These are phyloP conservation scores for Chenopodium quinoa DNA, from an alignment of 148 eudicot species.

Conservation along the genomic window DNA sequence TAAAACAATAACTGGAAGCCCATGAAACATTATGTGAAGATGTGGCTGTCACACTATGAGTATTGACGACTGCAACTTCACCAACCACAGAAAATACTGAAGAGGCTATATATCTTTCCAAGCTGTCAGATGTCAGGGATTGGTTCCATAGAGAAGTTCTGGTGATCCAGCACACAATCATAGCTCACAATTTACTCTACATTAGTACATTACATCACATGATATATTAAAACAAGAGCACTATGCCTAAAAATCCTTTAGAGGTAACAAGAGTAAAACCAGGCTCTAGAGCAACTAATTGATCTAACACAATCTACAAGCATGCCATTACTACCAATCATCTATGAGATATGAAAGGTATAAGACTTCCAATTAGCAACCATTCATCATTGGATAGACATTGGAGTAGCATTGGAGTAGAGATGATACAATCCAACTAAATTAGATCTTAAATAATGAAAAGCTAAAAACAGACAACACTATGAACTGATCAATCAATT, in stretches of 20 bases:
- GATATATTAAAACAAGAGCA: not conserved
- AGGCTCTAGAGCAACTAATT: not conserved
- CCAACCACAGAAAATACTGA: conserved; percentile 7
- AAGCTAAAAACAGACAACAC: not conserved
- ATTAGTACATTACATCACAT: no score
- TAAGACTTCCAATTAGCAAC: not conserved
- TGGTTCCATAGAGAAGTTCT: conserved; percentile 9
- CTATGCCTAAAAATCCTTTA: not conserved
- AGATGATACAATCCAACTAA: not conserved
- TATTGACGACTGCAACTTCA: conserved; percentile 11
- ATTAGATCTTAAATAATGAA: no score
- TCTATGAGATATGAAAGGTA: not conserved
- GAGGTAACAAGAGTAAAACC: not conserved
- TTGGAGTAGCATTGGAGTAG: not conserved
- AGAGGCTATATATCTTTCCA: conserved; percentile 18
- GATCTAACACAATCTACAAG: not conserved
- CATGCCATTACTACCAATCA: not conserved
- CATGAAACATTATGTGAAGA: conserved; percentile 13
- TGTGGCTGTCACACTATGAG: conserved; percentile 23
- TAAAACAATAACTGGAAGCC: conserved; percentile 2
- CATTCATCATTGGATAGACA: not conserved
- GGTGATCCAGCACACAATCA: not conserved
- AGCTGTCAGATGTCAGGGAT: conserved; percentile 26
- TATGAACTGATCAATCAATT: not conserved
- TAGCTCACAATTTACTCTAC: no score